A percentile compares a stretch with the other conserved stretches of the same genome.
These are phyloP conservation scores for Crithidia bombi DNA, from an alignment of 208 protist genomes.

Conservation along the genomic window DNA sequence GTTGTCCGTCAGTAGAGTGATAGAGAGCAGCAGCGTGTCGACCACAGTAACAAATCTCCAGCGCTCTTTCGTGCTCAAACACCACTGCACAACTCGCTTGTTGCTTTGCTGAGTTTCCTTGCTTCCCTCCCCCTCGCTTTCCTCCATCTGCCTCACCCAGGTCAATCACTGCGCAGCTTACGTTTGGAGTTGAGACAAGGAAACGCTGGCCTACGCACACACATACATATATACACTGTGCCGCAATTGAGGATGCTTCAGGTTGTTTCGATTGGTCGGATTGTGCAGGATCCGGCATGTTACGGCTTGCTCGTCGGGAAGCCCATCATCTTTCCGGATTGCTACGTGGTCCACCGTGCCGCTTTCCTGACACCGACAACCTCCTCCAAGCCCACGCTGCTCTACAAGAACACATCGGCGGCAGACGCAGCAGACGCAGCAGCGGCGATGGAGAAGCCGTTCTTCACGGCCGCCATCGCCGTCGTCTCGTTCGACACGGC, in stretches of 20 bases:
- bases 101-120: not conserved
- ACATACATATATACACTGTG: no score
- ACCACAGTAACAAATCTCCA: no score
- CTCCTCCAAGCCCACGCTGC: not conserved
- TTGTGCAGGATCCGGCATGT: constrained; percentile 45
- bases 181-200: not conserved
- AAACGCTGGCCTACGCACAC: no score
- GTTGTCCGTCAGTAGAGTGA: no score
- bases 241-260: constrained; percentile 44
- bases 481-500: constrained; percentile 5
- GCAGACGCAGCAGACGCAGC: not conserved
- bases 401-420: constrained; percentile 13
- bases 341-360: constrained; percentile 60
- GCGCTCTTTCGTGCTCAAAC: no score
- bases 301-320: constrained; percentile 21
- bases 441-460: constrained; percentile 8
- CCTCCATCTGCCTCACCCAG: no score
- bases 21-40: no score
- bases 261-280: constrained; percentile 49
- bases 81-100: no score
- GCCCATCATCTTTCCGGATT: constrained; percentile 45
- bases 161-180: no score
- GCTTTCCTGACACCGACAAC: constrained; percentile 37
- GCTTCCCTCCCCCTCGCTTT: not conserved
- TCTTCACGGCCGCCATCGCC: constrained; percentile 55